Base-by-base conservation (phyloP, 306 rosid genomes). In the Quercus bicolor region DNA sequence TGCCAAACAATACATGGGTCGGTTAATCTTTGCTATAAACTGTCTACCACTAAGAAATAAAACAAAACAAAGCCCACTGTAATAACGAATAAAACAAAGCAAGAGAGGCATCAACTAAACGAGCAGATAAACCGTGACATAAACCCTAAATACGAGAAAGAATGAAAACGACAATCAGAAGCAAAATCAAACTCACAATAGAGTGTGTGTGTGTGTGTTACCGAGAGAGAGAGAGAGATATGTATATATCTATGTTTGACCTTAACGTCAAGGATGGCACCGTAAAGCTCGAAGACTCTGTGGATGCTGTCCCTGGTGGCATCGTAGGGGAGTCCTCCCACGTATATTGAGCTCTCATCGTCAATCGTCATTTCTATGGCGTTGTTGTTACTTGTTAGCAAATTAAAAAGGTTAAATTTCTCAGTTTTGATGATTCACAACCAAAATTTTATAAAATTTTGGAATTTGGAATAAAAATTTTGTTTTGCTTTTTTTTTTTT, bases 311-410 rank as follows among this genome's bases (percentile, higher is more conserved):
- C 90, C 80, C 92, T 97, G 40, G 93, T 78, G 43, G 94, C 87
- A 68, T 89, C 97, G 90, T 87, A 88, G 31, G 97, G 95, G 0
- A 94, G 90, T 33, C 97, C 97, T 0, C 97, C 98, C 3, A 92
- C 90, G 75, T 94, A 92, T 5, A 94, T 87, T 71, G 98, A 94
- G 85, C 97, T 91, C 40, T 89, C 92, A 74, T 94, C 97, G 90
- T 92, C 94, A 11, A 92, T 74, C 45, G 97, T 94, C 98, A 94
- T 87, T 68, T 19, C 72, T 19, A 19, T 4, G 26, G 7, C 26
- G 26, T 34, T 2, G 12, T 8, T 40, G 45, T 8, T 40, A 40
- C 45, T 40, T 40, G 45, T 8, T 40, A 11, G 5, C 11, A 65
- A 65, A 65, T 31, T 31, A 24, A 6, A 0, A 56, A 11, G 26